Conservation (phyloP, 176 grass and related monocot genomes). For the Oryza glaberrima region DNA sequence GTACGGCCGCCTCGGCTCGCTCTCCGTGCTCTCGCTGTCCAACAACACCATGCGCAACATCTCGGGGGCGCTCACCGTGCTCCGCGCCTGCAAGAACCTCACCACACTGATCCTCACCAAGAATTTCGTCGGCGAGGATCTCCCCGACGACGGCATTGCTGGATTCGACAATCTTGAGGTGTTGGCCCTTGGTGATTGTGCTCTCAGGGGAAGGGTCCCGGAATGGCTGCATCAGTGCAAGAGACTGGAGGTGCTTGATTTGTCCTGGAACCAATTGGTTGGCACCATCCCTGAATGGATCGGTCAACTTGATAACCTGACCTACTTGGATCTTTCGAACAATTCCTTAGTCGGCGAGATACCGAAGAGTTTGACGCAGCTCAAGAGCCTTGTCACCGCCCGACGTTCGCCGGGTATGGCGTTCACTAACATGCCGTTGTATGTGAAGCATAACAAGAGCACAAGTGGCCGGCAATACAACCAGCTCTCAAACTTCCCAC, state of each 20-base stretch:
- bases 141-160: constrained; percentile 37
- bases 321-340: constrained; percentile 92
- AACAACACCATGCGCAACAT: constrained; percentile 94
- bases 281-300: constrained; percentile 64
- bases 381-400: constrained; percentile 68
- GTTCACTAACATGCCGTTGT: constrained; percentile 72
- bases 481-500: constrained; percentile 90
- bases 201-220: constrained; percentile 67
- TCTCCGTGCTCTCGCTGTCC: constrained; percentile 76
- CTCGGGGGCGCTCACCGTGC: constrained; percentile 51
- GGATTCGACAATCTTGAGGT: constrained; percentile 74
- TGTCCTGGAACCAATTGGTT: constrained; percentile 89
- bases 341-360: constrained; percentile 79
- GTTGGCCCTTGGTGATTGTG: constrained; percentile 80
- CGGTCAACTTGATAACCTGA: constrained; percentile 68
- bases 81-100: constrained; percentile 67
- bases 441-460: constrained; percentile 89
- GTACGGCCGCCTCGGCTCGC: constrained; percentile 55
- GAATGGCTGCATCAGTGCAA: constrained; percentile 64
- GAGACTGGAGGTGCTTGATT: constrained; percentile 89
- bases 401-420: constrained; percentile 38
- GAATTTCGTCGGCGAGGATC: constrained; percentile 81
- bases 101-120: constrained; percentile 84
- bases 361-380: constrained; percentile 68
- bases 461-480: constrained; percentile 82